Conservation (phyloP, 192 early-diverging fungal genomes). For the Mortierella hygrophila region DNA sequence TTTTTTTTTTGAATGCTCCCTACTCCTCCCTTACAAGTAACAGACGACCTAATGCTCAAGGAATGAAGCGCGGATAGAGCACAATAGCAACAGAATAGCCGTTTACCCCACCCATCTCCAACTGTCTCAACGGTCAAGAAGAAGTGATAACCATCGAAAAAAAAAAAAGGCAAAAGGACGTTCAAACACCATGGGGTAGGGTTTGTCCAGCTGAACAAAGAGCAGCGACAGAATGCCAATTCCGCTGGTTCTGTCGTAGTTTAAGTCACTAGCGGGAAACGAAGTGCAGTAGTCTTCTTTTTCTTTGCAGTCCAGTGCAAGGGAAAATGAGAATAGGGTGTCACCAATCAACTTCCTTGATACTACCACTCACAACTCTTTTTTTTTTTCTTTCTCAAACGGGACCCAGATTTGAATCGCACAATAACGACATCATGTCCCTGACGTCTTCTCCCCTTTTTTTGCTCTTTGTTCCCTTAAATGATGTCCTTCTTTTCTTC, state of each 20-base stretch:
- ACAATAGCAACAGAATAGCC: constrained; percentile 3
- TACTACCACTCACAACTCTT: neutral
- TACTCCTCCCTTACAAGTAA: neutral
- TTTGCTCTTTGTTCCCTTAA: neutral
- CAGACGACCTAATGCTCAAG: neutral
- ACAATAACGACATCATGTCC: constrained; percentile 1
- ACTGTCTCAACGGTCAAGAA: neutral
- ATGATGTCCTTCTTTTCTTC: neutral
- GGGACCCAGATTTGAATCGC: neutral
- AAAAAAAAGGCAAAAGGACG: too few relatives aligned
- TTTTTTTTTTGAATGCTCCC: neutral
- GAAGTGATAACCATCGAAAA: neutral
- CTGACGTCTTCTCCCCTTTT: neutral
- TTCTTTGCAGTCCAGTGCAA: neutral
- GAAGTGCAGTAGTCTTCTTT: constrained; percentile 5
- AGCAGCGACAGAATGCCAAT: neutral
- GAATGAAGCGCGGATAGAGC: neutral
- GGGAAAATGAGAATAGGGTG: neutral
- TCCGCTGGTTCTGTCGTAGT: neutral
- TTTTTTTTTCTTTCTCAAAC: neutral
- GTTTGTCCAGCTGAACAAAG: neutral
- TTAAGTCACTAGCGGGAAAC: constrained; percentile 5
- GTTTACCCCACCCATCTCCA: neutral
- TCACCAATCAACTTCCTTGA: neutral
- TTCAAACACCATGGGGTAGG: neutral